Base-by-base conservation (phyloP, 2,329 filamentous ascomycete species). In the Aureobasidium sp. region DNA sequence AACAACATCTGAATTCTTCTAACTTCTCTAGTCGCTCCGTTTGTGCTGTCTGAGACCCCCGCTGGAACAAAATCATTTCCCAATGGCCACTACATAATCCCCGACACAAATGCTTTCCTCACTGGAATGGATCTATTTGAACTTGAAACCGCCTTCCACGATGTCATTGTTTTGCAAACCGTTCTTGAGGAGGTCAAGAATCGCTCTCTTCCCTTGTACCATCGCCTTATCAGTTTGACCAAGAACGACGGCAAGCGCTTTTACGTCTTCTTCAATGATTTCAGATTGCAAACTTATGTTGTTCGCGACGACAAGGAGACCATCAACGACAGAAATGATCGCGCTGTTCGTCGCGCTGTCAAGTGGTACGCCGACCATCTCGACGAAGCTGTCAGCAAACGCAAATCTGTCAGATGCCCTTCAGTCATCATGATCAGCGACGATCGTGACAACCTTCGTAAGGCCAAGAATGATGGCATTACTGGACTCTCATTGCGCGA, bases 231-330 rank as follows among this genome's bases (percentile, higher is more conserved):
- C 67, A 86, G 89, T 29, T 80, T 99, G 65, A 96, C 92, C 42
- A 96, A 93, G 76, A 96, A 93, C 70, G 91, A 96, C 69, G 91
- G 96, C 66, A 99, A 99, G 80, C 86, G 93, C 60, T 97, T 96
- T 73, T 97, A 97, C 71, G 90, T 99, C 58, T 99, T 99, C 74
- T 97, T 97, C 83, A 99, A 99, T 74, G 94, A 99, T 69, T 99
- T 99, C 72, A 85, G 93, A 57, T 80, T 92, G 42, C 95, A 99
- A 74, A 99, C 94, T 0, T 89, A 96, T 70, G 84, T 97, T 51
- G 77, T 82, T 32, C 83, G 94, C 64, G 82, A 86, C 25, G 75
- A 81, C 6, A 87, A 89, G 41, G 94, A 99, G 78, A 88, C 85
- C 3, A 94, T 99, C 75, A 99, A 99, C 72, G 94, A 99, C 73